Conservation (phyloP, 352 stramenopile genomes). For the Aphanomyces cochlioides region DNA sequence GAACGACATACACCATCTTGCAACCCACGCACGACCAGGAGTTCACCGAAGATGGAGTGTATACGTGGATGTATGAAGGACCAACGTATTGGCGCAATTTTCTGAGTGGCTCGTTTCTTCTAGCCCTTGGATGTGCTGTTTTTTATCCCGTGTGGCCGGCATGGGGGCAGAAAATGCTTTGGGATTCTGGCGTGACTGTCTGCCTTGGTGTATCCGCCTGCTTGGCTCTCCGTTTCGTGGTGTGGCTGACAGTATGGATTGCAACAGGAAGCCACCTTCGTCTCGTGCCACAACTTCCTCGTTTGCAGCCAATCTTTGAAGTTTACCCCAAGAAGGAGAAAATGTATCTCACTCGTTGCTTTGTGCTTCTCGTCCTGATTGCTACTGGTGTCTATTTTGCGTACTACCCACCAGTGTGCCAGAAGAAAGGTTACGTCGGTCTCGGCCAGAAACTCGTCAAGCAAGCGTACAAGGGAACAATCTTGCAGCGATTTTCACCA, state of each 20-base stretch:
- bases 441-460: constrained; percentile 19
- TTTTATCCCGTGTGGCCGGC: constrained; percentile 99
- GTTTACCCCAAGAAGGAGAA: background rate
- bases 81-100: constrained; percentile 97
- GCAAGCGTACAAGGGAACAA: constrained; percentile 23
- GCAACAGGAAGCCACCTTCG: constrained; percentile 18
- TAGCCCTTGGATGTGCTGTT: constrained; percentile 94
- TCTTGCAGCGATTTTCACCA: constrained; percentile 26
- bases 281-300: constrained; percentile 18
- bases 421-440: constrained; percentile 9
- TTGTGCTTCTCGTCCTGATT: background rate
- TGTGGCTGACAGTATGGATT: constrained; percentile 22
- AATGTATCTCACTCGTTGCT: background rate
- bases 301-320: background rate
- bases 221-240: background rate
- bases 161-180: constrained; percentile 96
- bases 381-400: background rate
- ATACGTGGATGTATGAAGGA: constrained; percentile 99
- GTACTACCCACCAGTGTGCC: background rate
- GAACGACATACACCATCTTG: constrained; percentile 29
- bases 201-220: background rate
- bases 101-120: constrained; percentile 94
- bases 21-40: constrained; percentile 82
- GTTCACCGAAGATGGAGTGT: constrained; percentile 95
- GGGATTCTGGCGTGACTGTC: constrained; percentile 73